Base-by-base conservation (phyloP, 2,329 filamentous ascomycete species). In the Alternaria tenuissima region DNA sequence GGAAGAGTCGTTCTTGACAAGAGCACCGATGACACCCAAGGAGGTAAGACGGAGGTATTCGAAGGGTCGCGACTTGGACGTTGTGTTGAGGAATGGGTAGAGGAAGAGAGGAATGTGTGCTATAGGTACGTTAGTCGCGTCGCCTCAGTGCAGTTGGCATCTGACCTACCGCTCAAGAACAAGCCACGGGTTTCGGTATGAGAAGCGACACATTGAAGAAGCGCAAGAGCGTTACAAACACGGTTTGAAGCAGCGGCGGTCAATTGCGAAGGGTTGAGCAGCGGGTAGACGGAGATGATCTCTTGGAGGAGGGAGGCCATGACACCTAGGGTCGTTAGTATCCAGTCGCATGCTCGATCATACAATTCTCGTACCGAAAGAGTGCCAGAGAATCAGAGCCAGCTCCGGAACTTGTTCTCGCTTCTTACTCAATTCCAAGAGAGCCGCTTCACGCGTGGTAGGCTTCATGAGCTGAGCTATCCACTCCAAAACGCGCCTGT, bases 301-400 rank as follows among this genome's bases (percentile, higher is more conserved):
- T 99, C 95, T 80, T 98, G 94, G 34, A 98, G 87, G 24, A 99
- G 85, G 55, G 93, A 96, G 46, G 95, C 97, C 95, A 99, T 99
- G 75, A 99, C 95, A 73, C 94, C 93, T 97, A 66, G 12, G 4
- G 60, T 61, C 63, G 62, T 73, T 64, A 75, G 64, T 66, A 38
- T 22, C 7, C 41, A 16, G 16, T 34, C 30, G 34, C 6, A n/a
- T 16, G 28, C 5, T 22, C 11, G 12, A 12, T 6, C 20, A 20
- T 14, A 26, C 12, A 22, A 16, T 30, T 3, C 11, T 7, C 58
- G 48, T 87, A 96, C 94, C 95, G 75, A 97, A 98, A 4, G 94
- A 98, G 80, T 99, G 95, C 95, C 95, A 99, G 63, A 99, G 84
- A 63, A 99, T 97, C 72, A 99, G 84, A 47, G 95, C 95, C 61